phyloP scores from a whole-genome alignment of 805 yeast genomes.

The Zygoascus flipseniorum region DNA sequence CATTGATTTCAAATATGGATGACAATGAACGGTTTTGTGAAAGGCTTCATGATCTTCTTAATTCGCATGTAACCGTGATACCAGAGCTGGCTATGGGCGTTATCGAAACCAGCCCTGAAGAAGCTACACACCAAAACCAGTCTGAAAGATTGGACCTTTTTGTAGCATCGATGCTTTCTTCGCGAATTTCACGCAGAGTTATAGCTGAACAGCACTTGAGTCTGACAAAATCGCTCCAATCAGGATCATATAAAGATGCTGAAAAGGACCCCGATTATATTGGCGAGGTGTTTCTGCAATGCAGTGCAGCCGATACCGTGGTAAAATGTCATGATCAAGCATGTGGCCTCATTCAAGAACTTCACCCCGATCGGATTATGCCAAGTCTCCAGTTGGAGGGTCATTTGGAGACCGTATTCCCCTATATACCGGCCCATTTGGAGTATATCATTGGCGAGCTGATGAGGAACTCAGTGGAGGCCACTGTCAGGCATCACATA shows the following conservation, averaged over 20 bases:
- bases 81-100: constrained; percentile 94
- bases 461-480: constrained; percentile 75
- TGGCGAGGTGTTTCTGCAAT: constrained; percentile 76
- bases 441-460: constrained; percentile 84
- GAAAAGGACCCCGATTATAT: constrained; percentile 30
- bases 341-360: constrained; percentile 35
- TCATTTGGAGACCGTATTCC: constrained; percentile 54
- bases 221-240: constrained; percentile 54
- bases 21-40: constrained; percentile 71
- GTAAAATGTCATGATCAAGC: constrained; percentile 46
- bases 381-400: constrained; percentile 79
- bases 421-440: constrained; percentile 78
- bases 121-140: constrained; percentile 44
- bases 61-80: constrained; percentile 69
- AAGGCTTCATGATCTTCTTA: constrained; percentile 51
- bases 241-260: constrained; percentile 35
- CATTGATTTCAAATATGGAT: constrained; percentile 55
- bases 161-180: constrained; percentile 69
- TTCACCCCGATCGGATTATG: constrained; percentile 34
- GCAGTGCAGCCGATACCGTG: constrained; percentile 65
- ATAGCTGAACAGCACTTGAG: constrained; percentile 88
- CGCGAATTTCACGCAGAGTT: constrained; percentile 82
- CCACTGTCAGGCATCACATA: constrained; percentile 45
- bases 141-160: constrained; percentile 52
- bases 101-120: constrained; percentile 59